Percentiles rank a stretch among this genome's conserved stretches.
Conservation (phyloP, 768 basidiomycete species). For the Lactarius evosmus region DNA sequence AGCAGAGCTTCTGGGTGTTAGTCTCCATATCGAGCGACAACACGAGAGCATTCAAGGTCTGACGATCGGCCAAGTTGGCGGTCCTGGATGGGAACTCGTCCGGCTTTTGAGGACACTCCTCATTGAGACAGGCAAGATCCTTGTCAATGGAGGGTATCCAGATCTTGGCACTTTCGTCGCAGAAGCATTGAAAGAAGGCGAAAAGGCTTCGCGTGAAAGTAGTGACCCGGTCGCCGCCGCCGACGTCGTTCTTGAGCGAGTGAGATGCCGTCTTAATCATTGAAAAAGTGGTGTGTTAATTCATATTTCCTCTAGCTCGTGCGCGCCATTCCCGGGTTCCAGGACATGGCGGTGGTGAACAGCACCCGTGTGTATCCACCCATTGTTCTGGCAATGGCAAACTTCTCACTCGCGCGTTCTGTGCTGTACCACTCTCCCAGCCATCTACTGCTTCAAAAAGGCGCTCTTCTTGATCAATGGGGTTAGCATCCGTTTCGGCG, state of each 20-base stretch:
- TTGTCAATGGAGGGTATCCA: slow-evolving; percentile 58
- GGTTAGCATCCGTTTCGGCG: slow-evolving; percentile 62
- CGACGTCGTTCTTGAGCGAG: slow-evolving; percentile 63
- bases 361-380: slow-evolving; percentile 50
- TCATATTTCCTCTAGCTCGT: slow-evolving; percentile 53
- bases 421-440: slow-evolving; percentile 37
- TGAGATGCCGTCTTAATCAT: slow-evolving; percentile 35
- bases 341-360: slow-evolving; percentile 68
- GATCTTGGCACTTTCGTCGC: slow-evolving; percentile 73
- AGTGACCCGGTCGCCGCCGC: slow-evolving; percentile 39
- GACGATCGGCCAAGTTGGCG: slow-evolving; percentile 71
- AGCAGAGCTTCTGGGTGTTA: slow-evolving; percentile 69
- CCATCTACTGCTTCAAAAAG: slow-evolving; percentile 89
- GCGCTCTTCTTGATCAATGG: slow-evolving; percentile 79
- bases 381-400: neutral
- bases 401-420: slow-evolving; percentile 10
- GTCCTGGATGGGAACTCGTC: slow-evolving; percentile 71
- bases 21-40: slow-evolving; percentile 63
- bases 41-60: slow-evolving; percentile 70
- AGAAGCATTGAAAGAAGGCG: slow-evolving; percentile 60
- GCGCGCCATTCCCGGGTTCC: slow-evolving; percentile 75
- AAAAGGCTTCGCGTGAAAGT: slow-evolving; percentile 35
- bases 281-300: slow-evolving; percentile 16
- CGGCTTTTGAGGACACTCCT: slow-evolving; percentile 58
- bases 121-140: slow-evolving; percentile 67